A percentile compares a stretch with the other conserved stretches of the same genome.
These are phyloP conservation scores for Corymbia maculata DNA, from an alignment of 345 rosid genomes.

Conservation along the genomic window DNA sequence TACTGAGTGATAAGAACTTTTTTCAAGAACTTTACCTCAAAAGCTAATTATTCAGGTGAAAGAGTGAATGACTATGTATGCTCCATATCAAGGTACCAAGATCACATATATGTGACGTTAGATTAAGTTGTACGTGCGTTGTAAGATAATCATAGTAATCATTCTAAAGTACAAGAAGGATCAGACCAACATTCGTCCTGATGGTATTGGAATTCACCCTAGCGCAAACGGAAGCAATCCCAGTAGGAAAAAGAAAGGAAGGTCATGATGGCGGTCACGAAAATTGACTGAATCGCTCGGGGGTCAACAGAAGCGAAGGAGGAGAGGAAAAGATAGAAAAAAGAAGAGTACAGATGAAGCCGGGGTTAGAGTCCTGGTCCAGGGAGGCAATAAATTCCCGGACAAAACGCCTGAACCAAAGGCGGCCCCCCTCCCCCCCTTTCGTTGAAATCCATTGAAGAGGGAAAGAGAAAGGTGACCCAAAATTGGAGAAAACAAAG, in stretches of 20 bases:
- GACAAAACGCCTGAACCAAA: not conserved
- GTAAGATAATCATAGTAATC: not conserved
- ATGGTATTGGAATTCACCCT: not conserved
- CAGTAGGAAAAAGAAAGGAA: not conserved
- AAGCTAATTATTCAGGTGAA: not conserved
- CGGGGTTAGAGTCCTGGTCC: not conserved
- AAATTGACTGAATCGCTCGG: not conserved
- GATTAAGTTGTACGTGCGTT: not conserved
- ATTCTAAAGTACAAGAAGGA: not conserved
- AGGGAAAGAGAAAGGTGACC: not conserved
- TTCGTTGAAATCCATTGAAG: not conserved
- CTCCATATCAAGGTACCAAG: not conserved
- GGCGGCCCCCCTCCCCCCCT: not conserved
- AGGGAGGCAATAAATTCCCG: not conserved
- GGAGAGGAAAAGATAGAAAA: not conserved
- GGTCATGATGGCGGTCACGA: not conserved
- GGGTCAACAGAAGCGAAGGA: not conserved
- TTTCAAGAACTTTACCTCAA: not conserved
- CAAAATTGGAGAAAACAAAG: not conserved
- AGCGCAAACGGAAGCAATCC: not conserved
- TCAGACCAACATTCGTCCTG: not conserved
- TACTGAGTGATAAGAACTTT: not conserved
- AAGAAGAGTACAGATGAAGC: not conserved
- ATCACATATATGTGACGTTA: not conserved
- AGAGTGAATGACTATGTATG: not conserved